Evolutionary conservation across 2,329 filamentous ascomycete genomes (phyloP).

Genomic region (Cryphonectria naterciae): DNA sequence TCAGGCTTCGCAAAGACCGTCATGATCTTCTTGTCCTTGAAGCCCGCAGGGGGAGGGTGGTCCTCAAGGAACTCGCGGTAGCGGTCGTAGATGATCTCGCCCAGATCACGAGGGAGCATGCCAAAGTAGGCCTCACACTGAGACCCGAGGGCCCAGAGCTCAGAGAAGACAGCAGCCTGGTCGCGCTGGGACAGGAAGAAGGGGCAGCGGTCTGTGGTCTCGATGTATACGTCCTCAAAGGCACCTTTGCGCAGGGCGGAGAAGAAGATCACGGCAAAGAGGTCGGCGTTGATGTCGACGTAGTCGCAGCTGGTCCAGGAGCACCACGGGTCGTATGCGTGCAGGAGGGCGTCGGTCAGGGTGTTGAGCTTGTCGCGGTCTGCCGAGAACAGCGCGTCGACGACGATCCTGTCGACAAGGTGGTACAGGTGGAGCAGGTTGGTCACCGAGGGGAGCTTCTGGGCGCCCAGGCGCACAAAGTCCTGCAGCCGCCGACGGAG

Average conservation of each 20-base stretch:
- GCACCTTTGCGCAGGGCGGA: conserved; percentile 59
- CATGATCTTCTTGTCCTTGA: conserved; percentile 39
- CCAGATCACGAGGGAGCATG: conserved; percentile 53
- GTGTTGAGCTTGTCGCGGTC: conserved; percentile 40
- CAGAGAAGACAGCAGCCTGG: conserved; percentile 66
- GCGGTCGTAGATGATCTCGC: conserved; percentile 44
- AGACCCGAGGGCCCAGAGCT: conserved; percentile 66
- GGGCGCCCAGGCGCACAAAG: conserved; percentile 35
- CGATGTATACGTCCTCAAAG: conserved; percentile 65
- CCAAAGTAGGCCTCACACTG: conserved; percentile 67
- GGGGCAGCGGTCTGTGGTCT: conserved; percentile 65
- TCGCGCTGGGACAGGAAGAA: conserved; percentile 64
- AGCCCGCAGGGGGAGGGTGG: conserved; percentile 34
- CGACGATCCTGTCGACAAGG: conserved; percentile 35
- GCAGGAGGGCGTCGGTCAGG: conserved; percentile 43
- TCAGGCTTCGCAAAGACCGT: conserved; percentile 41
- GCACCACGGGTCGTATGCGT: conserved; percentile 36
- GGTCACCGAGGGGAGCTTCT: conserved; percentile 31
- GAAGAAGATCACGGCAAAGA: conserved; percentile 61
- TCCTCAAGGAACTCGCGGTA: conserved; percentile 37
- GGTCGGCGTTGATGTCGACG: conserved; percentile 54
- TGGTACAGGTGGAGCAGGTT: conserved; percentile 35
- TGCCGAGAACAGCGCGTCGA: conserved; percentile 38
- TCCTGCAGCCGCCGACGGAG: conserved; percentile 35
- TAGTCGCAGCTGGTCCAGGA: conserved; percentile 32